Evolutionary conservation across 257 asterid genomes (phyloP).

Genomic region (Solanum virginianum): DNA sequence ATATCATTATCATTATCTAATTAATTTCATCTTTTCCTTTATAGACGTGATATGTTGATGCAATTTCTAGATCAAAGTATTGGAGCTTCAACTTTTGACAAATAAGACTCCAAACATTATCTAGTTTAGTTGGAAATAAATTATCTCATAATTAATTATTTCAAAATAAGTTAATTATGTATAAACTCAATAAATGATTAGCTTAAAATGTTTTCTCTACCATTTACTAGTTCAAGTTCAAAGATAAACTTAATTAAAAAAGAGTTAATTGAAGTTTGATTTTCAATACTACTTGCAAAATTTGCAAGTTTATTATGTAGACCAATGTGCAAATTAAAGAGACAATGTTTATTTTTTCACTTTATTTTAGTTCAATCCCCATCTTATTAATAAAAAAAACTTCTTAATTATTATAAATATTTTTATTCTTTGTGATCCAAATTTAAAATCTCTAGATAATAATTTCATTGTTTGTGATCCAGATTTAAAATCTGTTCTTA

Average conservation of each 20-base stretch:
- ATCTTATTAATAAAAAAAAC: not conserved
- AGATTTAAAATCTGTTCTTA: not conserved
- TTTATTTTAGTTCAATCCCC: not conserved
- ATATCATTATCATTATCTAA: not conserved
- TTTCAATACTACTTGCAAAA: not conserved
- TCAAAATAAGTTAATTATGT: not conserved
- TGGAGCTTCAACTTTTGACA: no score
- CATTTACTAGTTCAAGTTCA: not conserved
- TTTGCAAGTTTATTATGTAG: not conserved
- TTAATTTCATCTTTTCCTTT: not conserved
- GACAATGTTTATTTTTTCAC: not conserved
- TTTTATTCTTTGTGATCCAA: not conserved
- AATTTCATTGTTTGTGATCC: not conserved
- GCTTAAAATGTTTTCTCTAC: not conserved
- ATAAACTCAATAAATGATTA: not conserved
- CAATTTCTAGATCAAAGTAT: conserved; percentile 14
- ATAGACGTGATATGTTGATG: conserved; percentile 30
- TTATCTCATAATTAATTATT: no score
- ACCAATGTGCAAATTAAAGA: not conserved
- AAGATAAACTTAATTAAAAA: not conserved
- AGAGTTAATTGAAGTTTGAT: not conserved
- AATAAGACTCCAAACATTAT: no score
- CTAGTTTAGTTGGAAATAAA: no score
- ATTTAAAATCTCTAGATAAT: not conserved
- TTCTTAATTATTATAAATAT: no score